Base-by-base conservation (phyloP, 495 filamentous ascomycete genomes). In the Hypoxylon fragiforme region DNA sequence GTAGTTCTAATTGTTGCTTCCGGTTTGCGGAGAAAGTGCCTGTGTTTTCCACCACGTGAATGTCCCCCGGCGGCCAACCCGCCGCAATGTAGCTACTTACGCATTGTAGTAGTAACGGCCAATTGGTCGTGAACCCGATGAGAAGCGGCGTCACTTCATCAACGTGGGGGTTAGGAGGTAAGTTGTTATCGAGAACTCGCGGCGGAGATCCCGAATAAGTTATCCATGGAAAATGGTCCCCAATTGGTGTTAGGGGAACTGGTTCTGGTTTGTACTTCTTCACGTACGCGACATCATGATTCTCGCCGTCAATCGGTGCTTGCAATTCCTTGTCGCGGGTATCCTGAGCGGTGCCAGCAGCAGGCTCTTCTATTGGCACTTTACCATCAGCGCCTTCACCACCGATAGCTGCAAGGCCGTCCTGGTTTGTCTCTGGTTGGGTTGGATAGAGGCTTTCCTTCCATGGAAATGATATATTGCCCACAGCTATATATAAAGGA, bases 21-120 rank as follows among this genome's bases (percentile, higher is more conserved):
- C 60, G 50, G 51, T 86, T 86, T 1, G 77, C 68, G 43, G 74
- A 62, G 74, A 85, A 83, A 7, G 75, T 74, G 1, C 83, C 83
- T 7, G 81, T 85, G 63, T 85, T 86, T 52, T 85, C 83, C 15
- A 86, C 70, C 4, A 86, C 74, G 45, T 78, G 78, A 49, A 86
- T 84, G 48, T 85, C 79, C 22, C 64, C 64, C 1, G 81, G 53
- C 31, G 83, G 83, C 83, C 82, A 85, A 7, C 83, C 83, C 0
- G 82, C 79, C 1, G 78, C 74, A 26, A 85, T 75, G 57, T 84
- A 84, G 28, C 73, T 77, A 16, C 81, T 74, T 1, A 85, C 74
- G 14, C 76, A 74, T 62, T 85, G 82, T 38, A 83, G 71, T 28
- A 85, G 68, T 35, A 82, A 59, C 11, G 77, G 73, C 79, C 78